Conservation (phyloP, 768 basidiomycete genomes). For the Cubamyces sp. region DNA sequence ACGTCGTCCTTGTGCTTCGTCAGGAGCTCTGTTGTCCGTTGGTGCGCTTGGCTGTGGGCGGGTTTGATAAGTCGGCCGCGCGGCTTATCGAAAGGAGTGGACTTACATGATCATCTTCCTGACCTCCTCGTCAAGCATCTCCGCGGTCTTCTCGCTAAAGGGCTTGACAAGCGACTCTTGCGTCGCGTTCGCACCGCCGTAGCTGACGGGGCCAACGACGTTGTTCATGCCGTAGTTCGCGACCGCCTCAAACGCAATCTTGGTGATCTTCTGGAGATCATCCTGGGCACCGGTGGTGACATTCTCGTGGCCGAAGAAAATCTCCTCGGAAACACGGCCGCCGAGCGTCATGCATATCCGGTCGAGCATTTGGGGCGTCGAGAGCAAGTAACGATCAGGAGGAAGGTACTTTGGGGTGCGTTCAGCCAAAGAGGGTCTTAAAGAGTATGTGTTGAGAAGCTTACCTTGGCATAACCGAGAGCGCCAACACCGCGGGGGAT, state of each 20-base stretch:
- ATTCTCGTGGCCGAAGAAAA: slow-evolving; percentile 89
- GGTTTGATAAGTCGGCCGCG: slow-evolving; percentile 15
- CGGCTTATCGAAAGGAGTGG: slow-evolving; percentile 14
- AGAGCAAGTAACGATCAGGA: slow-evolving; percentile 93
- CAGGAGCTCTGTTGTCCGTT: slow-evolving; percentile 80
- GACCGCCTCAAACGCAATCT: slow-evolving; percentile 95
- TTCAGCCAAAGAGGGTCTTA: neutral
- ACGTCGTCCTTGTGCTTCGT: slow-evolving; percentile 84
- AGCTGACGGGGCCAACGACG: slow-evolving; percentile 93
- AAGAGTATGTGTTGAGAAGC: slow-evolving; percentile 6
- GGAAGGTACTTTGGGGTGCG: slow-evolving; percentile 75
- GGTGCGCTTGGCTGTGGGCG: slow-evolving; percentile 66
- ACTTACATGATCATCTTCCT: slow-evolving; percentile 90
- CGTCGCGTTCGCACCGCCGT: slow-evolving; percentile 84
- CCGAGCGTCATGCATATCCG: slow-evolving; percentile 99
- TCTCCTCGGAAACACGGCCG: slow-evolving; percentile 97
- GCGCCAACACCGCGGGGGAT: slow-evolving; percentile 96
- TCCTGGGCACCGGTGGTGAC: slow-evolving; percentile 99
- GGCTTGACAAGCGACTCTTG: slow-evolving; percentile 95
- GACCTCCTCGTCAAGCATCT: slow-evolving; percentile 90
- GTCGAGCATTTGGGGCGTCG: slow-evolving; percentile 92
- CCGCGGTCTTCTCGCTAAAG: slow-evolving; percentile 96
- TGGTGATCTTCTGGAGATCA: slow-evolving; percentile 96
- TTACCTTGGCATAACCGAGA: slow-evolving; percentile 92
- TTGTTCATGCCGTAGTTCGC: slow-evolving; percentile 98